Percentiles rank a stretch among this genome's conserved stretches.
Conservation (phyloP, 2,329 filamentous ascomycete genomes). For the Beauveria caledonica region DNA sequence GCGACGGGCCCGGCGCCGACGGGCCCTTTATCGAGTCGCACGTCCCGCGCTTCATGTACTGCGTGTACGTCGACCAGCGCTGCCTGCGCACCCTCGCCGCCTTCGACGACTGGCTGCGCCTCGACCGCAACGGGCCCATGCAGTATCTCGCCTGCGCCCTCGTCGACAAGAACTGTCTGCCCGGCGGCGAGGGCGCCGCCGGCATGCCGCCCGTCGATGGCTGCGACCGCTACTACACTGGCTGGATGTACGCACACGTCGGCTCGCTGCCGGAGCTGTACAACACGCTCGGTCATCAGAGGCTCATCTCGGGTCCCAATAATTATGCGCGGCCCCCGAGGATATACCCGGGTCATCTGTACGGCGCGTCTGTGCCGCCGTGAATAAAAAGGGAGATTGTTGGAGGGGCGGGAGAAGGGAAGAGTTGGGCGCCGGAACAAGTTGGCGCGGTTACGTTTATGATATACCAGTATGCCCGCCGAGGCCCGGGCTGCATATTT, state of each 20-base stretch:
- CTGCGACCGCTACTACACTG: slow-evolving; percentile 9
- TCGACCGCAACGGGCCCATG: slow-evolving; percentile 11
- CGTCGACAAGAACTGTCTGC: slow-evolving; percentile 5
- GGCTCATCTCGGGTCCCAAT: slow-evolving; percentile 3
- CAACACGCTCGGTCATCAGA: slow-evolving; percentile 9
- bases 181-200: background rate
- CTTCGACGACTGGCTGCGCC: slow-evolving; percentile 10
- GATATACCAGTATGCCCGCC: background rate
- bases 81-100: slow-evolving; percentile 7
- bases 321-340: slow-evolving; percentile 8
- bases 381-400: background rate
- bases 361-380: slow-evolving; percentile 4
- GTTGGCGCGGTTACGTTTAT: background rate
- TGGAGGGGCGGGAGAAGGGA: background rate
- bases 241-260: slow-evolving; percentile 11
- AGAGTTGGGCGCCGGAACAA: too few relatives aligned
- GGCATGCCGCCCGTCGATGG: slow-evolving; percentile 1
- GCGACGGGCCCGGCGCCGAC: slow-evolving; percentile 9
- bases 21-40: slow-evolving; percentile 9
- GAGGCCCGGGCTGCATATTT: background rate
- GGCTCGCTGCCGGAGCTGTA: slow-evolving; percentile 11
- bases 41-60: slow-evolving; percentile 11
- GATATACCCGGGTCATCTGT: slow-evolving; percentile 9
- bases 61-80: slow-evolving; percentile 5
- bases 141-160: slow-evolving; percentile 11